These are phyloP conservation scores for Antrodiella citrinella DNA, from an alignment of 768 basidiomycete species.

Conservation along the genomic window DNA sequence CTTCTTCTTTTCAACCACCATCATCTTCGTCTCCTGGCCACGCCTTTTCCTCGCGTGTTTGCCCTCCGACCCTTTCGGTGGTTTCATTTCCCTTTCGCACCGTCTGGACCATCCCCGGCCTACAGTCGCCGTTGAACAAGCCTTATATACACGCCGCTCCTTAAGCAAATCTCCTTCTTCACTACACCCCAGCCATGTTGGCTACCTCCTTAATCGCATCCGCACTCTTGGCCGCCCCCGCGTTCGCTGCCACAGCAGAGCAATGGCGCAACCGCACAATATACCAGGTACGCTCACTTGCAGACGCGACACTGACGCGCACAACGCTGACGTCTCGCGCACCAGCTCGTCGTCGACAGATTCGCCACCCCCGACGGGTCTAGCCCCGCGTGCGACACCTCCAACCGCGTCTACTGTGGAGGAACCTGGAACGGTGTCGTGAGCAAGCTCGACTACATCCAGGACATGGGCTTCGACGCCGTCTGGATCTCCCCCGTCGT, in stretches of 20 bases:
- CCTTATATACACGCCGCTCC: neutral
- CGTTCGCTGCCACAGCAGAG: slow-evolving; percentile 33
- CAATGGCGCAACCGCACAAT: slow-evolving; percentile 46
- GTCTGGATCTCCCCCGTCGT: slow-evolving; percentile 53
- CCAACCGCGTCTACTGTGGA: slow-evolving; percentile 44
- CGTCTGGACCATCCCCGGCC: neutral
- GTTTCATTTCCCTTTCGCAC: neutral
- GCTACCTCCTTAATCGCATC: slow-evolving; percentile 4
- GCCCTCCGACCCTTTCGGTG: neutral
- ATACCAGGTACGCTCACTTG: slow-evolving; percentile 41
- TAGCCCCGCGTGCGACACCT: slow-evolving; percentile 35
- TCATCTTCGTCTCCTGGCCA: neutral
- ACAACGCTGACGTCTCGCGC: neutral
- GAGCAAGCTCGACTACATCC: slow-evolving; percentile 53
- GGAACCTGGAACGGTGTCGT: slow-evolving; percentile 48
- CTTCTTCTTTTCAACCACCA: neutral
- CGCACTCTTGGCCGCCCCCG: slow-evolving; percentile 13
- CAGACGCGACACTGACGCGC: neutral
- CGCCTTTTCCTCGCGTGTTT: neutral
- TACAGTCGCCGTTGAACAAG: neutral
- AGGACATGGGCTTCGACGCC: slow-evolving; percentile 54
- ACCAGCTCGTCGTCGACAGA: slow-evolving; percentile 47
- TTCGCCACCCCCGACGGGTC: slow-evolving; percentile 42
- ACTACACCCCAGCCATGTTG: slow-evolving; percentile 6
- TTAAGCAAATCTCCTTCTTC: neutral